Evolutionary conservation across 805 yeast species (phyloP), one percentile per base, ranked within the genome.

Genomic region (Yarrowia divulgata): DNA sequence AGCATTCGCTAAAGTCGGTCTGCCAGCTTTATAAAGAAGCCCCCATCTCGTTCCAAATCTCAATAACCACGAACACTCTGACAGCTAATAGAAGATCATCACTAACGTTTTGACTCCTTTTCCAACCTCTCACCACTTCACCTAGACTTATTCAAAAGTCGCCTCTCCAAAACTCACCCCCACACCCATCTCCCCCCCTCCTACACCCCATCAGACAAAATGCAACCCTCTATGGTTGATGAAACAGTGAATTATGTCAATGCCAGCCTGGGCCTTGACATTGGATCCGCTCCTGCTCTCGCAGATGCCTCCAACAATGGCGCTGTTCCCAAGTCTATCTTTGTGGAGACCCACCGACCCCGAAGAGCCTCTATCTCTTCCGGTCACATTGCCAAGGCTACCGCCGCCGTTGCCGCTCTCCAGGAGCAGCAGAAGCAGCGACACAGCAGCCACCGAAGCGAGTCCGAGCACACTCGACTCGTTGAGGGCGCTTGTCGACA

Each of bases 401-500:
- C 71, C 8, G 62, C 66, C 14, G 43, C 34, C 16, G 55, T 37
- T 32, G 58, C 63, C 32, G 69, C 62, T 16, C 50, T 39, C 43
- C 48, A 62, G 45, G 50, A 60, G 18, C 40, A 58, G 48, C 64
- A 63, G 63, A 46, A 46, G 69, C 34, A 49, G 64, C 40, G 71
- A 42, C 58, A 69, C 46, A 39, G 35, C 60, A 32, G 67, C 40
- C 72, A 70, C 48, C 85, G 86, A 73, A 86, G 86, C 76, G 91
- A 88, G 75, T 81, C 86, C 57, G 92, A 88, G 73, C 93, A 90
- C 75, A 82, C 86, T 73, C 83, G 88, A 70, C 82, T 89, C 57
- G 91, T 89, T 29, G 90, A 87, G 75, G 84, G 88, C 73, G 95
- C 97, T 0, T 91, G 96, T 75, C 86, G 94, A 68, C 93, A 90